These are phyloP conservation scores for Adiantum capillusveneris DNA, from an alignment of 75 land plant species.

Conservation along the genomic window DNA sequence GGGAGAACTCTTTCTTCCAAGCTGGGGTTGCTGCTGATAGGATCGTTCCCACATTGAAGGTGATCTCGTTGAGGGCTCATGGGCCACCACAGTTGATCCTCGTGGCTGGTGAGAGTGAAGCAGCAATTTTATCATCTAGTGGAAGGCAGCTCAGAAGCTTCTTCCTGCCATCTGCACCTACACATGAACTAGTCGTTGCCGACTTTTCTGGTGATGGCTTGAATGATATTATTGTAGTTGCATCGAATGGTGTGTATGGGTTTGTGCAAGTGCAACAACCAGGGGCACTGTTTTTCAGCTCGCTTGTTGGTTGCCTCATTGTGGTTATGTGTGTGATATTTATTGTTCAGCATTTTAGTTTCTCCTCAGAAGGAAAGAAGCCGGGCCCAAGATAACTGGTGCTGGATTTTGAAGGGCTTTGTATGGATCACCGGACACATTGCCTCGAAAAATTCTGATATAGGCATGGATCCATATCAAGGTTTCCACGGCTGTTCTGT, in stretches of 20 bases:
- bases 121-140: constrained; percentile 67
- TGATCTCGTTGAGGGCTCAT: constrained; percentile 45
- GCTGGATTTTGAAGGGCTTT: no score
- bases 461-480: no score
- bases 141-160: constrained; percentile 51
- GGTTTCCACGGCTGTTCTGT: no score
- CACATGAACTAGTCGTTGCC: constrained; percentile 50
- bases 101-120: constrained; percentile 86
- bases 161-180: constrained; percentile 59
- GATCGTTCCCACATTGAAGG: constrained; percentile 69
- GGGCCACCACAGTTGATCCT: constrained; percentile 60
- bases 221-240: constrained; percentile 77
- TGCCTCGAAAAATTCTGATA: no score
- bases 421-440: no score
- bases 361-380: constrained; percentile 53
- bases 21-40: constrained; percentile 49
- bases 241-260: constrained; percentile 77
- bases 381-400: no score
- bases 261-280: constrained; percentile 95
- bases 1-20: constrained; percentile 76
- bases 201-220: constrained; percentile 92
- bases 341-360: constrained; percentile 65
- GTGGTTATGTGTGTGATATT: constrained; percentile 85
- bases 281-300: constrained; percentile 94
- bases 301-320: constrained; percentile 83